phyloP scores from a whole-genome alignment of 148 eudicot species.

The Fagopyrum homotropicum region DNA sequence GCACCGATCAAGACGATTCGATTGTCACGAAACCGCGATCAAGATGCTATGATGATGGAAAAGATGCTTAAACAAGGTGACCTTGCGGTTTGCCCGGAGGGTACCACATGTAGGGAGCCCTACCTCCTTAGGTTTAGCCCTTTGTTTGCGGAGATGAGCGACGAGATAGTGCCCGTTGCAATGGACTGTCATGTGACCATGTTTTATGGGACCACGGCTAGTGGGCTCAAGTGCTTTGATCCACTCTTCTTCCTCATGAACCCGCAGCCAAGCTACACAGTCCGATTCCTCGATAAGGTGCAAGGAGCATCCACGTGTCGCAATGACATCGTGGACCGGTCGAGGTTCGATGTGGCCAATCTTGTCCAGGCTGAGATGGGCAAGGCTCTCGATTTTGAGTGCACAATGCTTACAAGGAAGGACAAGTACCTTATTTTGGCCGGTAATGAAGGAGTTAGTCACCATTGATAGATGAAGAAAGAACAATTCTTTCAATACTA shows the following conservation, averaged over 20 bases:
- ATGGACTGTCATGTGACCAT: constrained; percentile 50
- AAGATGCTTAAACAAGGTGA: constrained; percentile 45
- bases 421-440: constrained; percentile 82
- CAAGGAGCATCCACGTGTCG: constrained; percentile 21
- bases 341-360: constrained; percentile 61
- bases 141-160: constrained; percentile 57
- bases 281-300: constrained; percentile 37
- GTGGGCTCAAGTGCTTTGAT: constrained; percentile 65
- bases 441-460: constrained; percentile 57
- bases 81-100: constrained; percentile 72
- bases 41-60: constrained; percentile 49
- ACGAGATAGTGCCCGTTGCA: constrained; percentile 63
- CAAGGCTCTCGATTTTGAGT: constrained; percentile 44
- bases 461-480: background rate
- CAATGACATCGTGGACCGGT: background rate
- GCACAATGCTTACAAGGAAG: constrained; percentile 74
- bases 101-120: constrained; percentile 90
- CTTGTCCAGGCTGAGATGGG: constrained; percentile 60
- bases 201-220: constrained; percentile 77
- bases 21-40: constrained; percentile 43
- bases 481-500: background rate
- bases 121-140: constrained; percentile 70
- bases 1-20: constrained; percentile 65
- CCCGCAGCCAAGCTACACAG: constrained; percentile 51
- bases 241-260: constrained; percentile 73